Evolutionary conservation across 2,329 filamentous ascomycete genomes (phyloP), one percentile per base, ranked within the genome.

Genomic region (Apiospora arundinis): DNA sequence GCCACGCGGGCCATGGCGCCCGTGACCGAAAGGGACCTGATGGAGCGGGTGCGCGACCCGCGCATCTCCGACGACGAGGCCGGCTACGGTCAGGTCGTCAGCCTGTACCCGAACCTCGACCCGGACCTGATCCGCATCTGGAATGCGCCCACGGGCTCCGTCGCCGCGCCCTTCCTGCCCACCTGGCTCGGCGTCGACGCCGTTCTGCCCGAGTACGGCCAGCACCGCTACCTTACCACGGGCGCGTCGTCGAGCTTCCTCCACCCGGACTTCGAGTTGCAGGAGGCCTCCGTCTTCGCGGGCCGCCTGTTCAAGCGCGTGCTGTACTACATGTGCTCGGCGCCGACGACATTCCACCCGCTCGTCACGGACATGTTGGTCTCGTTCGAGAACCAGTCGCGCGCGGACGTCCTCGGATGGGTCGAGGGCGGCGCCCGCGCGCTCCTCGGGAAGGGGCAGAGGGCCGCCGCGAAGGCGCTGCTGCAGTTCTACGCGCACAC

Each of bases 1-100:
- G 77, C 74, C 40, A 78, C 76, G 2, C 73, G 73, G 16, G 84
- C 82, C 21, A 86, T 85, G 77, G 81, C 80, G 1, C 85, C 87
- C 0, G 77, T 88, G n/a, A 85, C 85, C 0, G 86, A 88, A 72
- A 77, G 78, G 23, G 85, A 87, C 71, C 78, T 88, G 2, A 84
- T 85, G 74, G 80, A 82, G 71, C 74, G 76, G 37, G 77, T 78
- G 18, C 77, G 77, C 49, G 77, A 78, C 68, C 74, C 67, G 40
- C 76, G 77, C 69, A 69, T 78, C 68, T 70, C 75, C 23, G 77
- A 78, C 60, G 77, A 78, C 69, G 72, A 78, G 70, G 75, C 77
- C 16, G 77, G 77, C 21, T 78, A 78, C 72, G 77, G 77, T 1
- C 77, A 78, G 69, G 74, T 78, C 23, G 75, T 78, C 32, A 75